Percentiles rank a stretch among this genome's conserved stretches.
phyloP scores from a whole-genome alignment of 345 rosid genomes.

The Arabidopsis suecica region DNA sequence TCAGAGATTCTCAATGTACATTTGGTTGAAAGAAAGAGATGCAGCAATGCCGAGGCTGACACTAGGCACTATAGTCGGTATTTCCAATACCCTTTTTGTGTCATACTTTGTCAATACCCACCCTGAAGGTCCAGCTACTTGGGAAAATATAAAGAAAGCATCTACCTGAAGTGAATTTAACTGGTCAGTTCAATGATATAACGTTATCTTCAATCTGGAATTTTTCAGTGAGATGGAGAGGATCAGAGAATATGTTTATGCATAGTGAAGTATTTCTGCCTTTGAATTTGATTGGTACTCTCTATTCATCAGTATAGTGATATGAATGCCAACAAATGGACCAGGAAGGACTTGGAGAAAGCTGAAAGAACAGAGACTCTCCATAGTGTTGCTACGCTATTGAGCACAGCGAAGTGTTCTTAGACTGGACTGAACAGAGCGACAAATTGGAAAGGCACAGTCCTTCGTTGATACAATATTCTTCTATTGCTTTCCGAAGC shows the following conservation, averaged over 20 bases:
- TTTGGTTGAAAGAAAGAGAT: slow-evolving; percentile 68
- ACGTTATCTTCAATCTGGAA: not conserved
- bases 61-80: slow-evolving; percentile 59
- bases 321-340: not conserved
- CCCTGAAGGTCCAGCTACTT: slow-evolving; percentile 65
- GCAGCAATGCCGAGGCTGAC: slow-evolving; percentile 43
- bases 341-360: slow-evolving; percentile 10
- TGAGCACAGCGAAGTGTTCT: slow-evolving; percentile 1
- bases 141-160: slow-evolving; percentile 60
- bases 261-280: slow-evolving; percentile 4
- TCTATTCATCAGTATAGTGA: slow-evolving; percentile 12
- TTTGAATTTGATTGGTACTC: not conserved
- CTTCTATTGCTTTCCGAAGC: slow-evolving; percentile 22
- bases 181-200: not conserved
- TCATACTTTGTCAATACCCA: slow-evolving; percentile 54
- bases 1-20: slow-evolving; percentile 65
- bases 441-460: not conserved
- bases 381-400: not conserved
- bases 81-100: slow-evolving; percentile 50
- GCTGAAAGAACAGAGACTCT: slow-evolving; percentile 24
- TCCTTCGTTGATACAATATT: not conserved
- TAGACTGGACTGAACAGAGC: slow-evolving; percentile 1
- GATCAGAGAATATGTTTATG: slow-evolving; percentile 7
- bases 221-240: slow-evolving; percentile 10
- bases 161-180: slow-evolving; percentile 8